Base-by-base conservation (phyloP, 345 rosid genomes). In the Raphanus raphanistrum region DNA sequence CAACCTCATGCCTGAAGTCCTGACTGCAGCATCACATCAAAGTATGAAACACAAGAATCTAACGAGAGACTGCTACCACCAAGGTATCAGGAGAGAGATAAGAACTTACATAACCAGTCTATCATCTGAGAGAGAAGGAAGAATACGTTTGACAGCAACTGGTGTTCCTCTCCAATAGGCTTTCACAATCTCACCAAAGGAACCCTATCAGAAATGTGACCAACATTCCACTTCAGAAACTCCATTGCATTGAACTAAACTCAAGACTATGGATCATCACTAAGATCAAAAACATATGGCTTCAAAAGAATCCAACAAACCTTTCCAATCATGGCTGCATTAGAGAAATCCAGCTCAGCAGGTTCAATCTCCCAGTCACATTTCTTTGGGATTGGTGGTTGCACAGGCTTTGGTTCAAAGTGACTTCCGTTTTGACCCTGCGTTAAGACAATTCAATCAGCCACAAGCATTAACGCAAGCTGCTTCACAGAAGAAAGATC, bases 391-490 rank as follows among this genome's bases (percentile, higher is more conserved):
- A 87, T 84, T 31, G 99, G 98, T 13, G 99, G 99, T 5, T 90
- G 87, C 80, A 95, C 98, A 63, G 96, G 93, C 86, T 88, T 95
- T 74, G 96, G 97, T 72, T 95, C 99, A 84, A 92, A 91, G 79
- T 95, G 99, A 81, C 99, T 95, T 75, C 99, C 99, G 58, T 80
- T 92, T 91, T 95, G 99, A 12, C 99, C 99, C 99, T 95, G 90
- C 78, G n/a, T 33, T 12, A 13, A 16, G 21, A 66, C 2, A 43
- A 16, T 63, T 54, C 33, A 75, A 32, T 57, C 76, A 80, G 83
- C 55, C 58, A 43, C 21, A 21, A 21, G 21, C 21, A 21, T 21
- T 21, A 21, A 21, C 21, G 21, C 21, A 21, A 21, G 21, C 21
- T 21, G 21, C 21, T 21, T 21, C 43, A 74, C 21, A 38, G 48